Conservation (phyloP, 2,329 filamentous ascomycete species). For the Metarhizium sp. region DNA sequence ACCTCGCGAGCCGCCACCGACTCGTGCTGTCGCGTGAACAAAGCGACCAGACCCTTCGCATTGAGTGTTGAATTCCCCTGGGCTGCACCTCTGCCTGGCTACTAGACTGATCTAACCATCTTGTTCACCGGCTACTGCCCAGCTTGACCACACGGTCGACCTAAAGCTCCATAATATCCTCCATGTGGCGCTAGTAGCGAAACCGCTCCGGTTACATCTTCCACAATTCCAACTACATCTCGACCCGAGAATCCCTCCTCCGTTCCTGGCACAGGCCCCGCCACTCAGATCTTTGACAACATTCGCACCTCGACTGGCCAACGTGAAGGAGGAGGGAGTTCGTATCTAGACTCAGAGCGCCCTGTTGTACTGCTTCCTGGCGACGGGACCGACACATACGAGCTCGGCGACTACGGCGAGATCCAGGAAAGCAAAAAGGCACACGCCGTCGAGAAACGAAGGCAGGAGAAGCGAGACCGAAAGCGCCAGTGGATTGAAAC, state of each 20-base stretch:
- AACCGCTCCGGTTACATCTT: conserved; percentile 6
- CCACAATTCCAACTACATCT: conserved; percentile 25
- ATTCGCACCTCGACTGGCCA: conserved; percentile 14
- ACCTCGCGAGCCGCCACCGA: not conserved
- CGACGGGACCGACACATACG: conserved; percentile 21
- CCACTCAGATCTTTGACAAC: conserved; percentile 11
- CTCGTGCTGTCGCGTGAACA: not conserved
- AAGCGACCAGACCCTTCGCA: not conserved
- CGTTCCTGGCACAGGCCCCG: conserved; percentile 19
- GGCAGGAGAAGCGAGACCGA: conserved; percentile 39
- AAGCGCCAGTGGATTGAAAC: conserved; percentile 65
- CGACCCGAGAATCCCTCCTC: conserved; percentile 29
- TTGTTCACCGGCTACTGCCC: not conserved
- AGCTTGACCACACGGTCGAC: not conserved
- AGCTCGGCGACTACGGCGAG: conserved; percentile 31
- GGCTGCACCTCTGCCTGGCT: no score
- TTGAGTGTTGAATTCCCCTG: no score
- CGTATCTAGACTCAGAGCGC: conserved; percentile 1
- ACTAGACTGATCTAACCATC: not conserved
- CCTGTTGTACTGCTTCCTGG: conserved; percentile 1
- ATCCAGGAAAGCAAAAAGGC: conserved; percentile 19
- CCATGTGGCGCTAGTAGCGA: not conserved
- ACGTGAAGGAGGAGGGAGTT: conserved; percentile 28
- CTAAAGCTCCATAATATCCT: conserved; percentile 1
- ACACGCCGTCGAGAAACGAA: conserved; percentile 23